Base-by-base conservation (phyloP, 1,284 basidiomycete genomes). In the Laetiporus sulphureus region DNA sequence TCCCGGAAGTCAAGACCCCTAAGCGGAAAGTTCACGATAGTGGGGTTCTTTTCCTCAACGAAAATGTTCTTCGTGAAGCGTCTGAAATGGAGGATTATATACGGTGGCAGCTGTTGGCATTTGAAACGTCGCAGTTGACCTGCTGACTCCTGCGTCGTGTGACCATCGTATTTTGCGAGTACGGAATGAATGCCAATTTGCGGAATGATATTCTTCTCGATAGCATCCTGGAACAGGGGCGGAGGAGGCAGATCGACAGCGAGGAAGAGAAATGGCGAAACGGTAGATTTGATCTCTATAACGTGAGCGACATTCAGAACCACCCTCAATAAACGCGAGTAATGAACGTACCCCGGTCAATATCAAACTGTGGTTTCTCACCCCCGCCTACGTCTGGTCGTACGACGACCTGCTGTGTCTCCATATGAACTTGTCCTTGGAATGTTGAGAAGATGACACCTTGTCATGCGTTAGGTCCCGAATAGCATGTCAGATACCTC, bases 1-100 rank as follows among this genome's bases (percentile, higher is more conserved):
- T 91, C 90, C 51, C 68, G 69, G 62, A 98, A 84, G 64, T 98
- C 93, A 16, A 99, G 75, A 1, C 93, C 93, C 44, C 90, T 79
- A 33, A 97, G 73, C 10, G 93, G 93, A 59, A 97, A 99, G 59
- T 96, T 98, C 54, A 99, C 90, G 47, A 99, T 94, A 1, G 96
- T 99, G 2, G 94, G 94, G 59, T 99, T 99, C 63, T 97, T 95
- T 65, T 99, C 95, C 64, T 98, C 95, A 1, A 97, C 91, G 57
- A 99, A 98, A 40, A 78, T 78, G 64, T 99, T 99, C 63, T 91
- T 96, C n/a, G 91, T 96, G 66, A 99, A 99, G 23, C 96, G 81
- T 59, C 95, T 98, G 71, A 89, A 95, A 62, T 97, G 91, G 19
- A 98, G 70, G 53, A 99, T 89, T 52, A 99, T 81, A 60, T 94